Evolutionary conservation across 2,329 filamentous ascomycete species (phyloP).

Genomic region (Trichothecium roseum): DNA sequence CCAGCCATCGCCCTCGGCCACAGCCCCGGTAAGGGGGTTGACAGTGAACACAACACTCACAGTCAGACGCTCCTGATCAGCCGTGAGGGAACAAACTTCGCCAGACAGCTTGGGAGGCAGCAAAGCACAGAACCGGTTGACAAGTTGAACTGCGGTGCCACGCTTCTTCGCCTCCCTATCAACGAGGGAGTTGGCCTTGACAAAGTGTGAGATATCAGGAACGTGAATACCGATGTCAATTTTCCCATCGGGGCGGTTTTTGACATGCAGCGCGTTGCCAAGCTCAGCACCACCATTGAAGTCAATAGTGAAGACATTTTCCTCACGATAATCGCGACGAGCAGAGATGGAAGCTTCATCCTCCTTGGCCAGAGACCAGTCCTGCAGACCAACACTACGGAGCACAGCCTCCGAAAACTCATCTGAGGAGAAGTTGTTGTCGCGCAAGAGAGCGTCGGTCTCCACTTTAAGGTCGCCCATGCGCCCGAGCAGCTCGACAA

Average conservation of each 20-base stretch:
- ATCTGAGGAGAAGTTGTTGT: constrained; percentile 97
- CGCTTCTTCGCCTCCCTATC: constrained; percentile 98
- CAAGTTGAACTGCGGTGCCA: constrained; percentile 87
- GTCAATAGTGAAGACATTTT: constrained; percentile 87
- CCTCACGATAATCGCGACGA: constrained; percentile 82
- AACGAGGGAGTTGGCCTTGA: constrained; percentile 90
- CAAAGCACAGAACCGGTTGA: constrained; percentile 81
- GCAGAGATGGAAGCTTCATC: constrained; percentile 61
- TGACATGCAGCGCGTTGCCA: constrained; percentile 88
- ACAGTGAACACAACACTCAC: constrained; percentile 91
- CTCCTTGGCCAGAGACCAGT: constrained; percentile 82
- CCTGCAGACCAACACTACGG: constrained; percentile 82
- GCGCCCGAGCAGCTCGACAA: constrained; percentile 91
- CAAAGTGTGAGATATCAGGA: constrained; percentile 90
- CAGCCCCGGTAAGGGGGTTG: constrained; percentile 65
- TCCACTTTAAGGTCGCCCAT: constrained; percentile 98
- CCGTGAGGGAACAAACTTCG: constrained; percentile 78
- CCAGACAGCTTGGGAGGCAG: constrained; percentile 76
- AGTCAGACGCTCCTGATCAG: constrained; percentile 81
- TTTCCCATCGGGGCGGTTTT: constrained; percentile 69
- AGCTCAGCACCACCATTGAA: constrained; percentile 80
- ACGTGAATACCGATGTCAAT: constrained; percentile 94
- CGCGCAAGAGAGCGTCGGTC: constrained; percentile 88
- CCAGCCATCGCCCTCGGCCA: constrained; percentile 82
- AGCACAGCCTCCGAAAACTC: constrained; percentile 96